Percentiles rank a stretch among this genome's conserved stretches.
phyloP scores from a whole-genome alignment of 495 filamentous ascomycete species.

The Thermothielavioides terrestris region DNA sequence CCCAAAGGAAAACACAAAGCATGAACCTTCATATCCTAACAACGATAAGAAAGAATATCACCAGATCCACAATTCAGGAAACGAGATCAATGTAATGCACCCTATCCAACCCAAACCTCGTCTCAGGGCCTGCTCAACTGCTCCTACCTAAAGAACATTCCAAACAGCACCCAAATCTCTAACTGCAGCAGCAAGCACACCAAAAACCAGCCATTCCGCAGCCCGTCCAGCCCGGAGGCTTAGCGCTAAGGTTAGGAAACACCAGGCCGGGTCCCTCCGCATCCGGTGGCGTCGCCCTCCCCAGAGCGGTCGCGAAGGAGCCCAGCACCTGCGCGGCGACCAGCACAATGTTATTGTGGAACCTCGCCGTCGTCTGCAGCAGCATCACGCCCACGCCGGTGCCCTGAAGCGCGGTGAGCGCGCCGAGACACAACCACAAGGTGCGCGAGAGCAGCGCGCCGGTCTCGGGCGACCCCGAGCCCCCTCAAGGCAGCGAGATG shows the following conservation, averaged over 20 bases:
- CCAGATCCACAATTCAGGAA: background rate
- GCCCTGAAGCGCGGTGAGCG: slow-evolving; percentile 51
- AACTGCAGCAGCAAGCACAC: slow-evolving; percentile 50
- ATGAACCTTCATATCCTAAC: too few relatives aligned
- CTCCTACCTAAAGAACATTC: slow-evolving; percentile 61
- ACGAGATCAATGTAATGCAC: background rate
- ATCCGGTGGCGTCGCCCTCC: slow-evolving; percentile 48
- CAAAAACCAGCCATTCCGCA: slow-evolving; percentile 58
- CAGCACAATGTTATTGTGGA: slow-evolving; percentile 50
- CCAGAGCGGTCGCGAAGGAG: slow-evolving; percentile 44
- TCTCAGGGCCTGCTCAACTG: slow-evolving; percentile 55
- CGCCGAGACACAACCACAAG: slow-evolving; percentile 55
- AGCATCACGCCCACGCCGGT: slow-evolving; percentile 55
- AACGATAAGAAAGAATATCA: background rate
- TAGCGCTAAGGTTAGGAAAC: slow-evolving; percentile 49
- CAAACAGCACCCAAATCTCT: slow-evolving; percentile 52
- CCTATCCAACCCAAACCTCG: background rate
- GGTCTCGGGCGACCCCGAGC: slow-evolving; percentile 30
- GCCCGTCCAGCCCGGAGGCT: slow-evolving; percentile 29
- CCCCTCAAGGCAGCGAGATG: slow-evolving; percentile 51
- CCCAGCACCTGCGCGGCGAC: slow-evolving; percentile 49
- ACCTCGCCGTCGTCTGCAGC: slow-evolving; percentile 49
- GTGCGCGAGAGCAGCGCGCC: slow-evolving; percentile 42
- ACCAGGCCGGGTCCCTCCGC: slow-evolving; percentile 46
- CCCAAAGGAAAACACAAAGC: too few relatives aligned